These are phyloP conservation scores for Colletotrichum sublineola DNA, from an alignment of 2,329 filamentous ascomycete genomes.

Conservation along the genomic window DNA sequence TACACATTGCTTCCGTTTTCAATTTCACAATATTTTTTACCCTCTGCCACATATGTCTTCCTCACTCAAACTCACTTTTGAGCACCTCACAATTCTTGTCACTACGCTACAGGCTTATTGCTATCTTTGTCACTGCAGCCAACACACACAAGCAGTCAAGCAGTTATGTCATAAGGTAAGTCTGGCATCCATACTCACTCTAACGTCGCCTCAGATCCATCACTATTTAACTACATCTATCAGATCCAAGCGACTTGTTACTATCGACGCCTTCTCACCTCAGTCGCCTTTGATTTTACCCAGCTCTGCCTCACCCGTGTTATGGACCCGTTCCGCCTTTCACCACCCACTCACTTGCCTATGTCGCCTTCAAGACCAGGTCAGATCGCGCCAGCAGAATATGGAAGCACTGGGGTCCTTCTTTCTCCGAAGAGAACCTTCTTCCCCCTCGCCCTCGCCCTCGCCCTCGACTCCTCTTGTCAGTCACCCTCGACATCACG, in stretches of 20 bases:
- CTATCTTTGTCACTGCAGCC: not conserved
- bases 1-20: not conserved
- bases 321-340: not conserved
- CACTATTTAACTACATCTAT: not conserved
- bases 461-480: not conserved
- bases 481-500: constrained; percentile 1
- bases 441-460: not conserved
- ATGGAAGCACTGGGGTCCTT: not conserved
- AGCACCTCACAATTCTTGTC: not conserved
- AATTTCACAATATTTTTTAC: not conserved
- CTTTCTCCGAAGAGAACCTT: not conserved
- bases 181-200: not conserved
- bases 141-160: not conserved
- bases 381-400: no score
- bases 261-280: not conserved
- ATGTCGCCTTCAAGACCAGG: no score
- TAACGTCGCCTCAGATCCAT: not conserved
- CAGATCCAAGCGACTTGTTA: not conserved
- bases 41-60: not conserved
- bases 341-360: not conserved
- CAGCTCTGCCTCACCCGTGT: not conserved
- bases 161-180: not conserved
- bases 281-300: no score
- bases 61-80: not conserved
- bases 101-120: not conserved